These are phyloP conservation scores for Fusarium robinianum DNA, from an alignment of 2,329 filamentous ascomycete species.

Conservation along the genomic window DNA sequence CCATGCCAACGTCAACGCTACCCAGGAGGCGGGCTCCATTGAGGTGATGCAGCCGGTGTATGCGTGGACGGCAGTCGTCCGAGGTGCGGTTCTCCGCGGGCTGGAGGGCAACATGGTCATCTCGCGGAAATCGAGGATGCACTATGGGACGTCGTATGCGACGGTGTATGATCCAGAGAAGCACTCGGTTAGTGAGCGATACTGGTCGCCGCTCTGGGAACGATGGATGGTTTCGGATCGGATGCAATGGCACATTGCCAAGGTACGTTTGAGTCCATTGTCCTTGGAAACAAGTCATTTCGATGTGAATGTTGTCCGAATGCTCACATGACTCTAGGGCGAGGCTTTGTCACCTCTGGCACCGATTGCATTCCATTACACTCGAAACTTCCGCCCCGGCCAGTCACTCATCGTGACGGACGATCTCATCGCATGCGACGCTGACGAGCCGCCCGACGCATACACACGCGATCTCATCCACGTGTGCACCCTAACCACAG, in stretches of 20 bases:
- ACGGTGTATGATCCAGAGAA: constrained; percentile 78
- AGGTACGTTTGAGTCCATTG: too few species aligned
- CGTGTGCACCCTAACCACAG: constrained; percentile 81
- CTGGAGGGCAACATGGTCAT: constrained; percentile 81
- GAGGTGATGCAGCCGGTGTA: constrained; percentile 84
- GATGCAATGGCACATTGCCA: constrained; percentile 86
- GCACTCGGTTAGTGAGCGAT: constrained; percentile 73
- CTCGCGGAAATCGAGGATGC: constrained; percentile 72
- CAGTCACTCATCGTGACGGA: constrained; percentile 80
- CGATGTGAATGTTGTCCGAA: too few species aligned
- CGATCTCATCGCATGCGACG: constrained; percentile 76
- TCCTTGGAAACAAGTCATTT: too few species aligned
- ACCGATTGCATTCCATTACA: constrained; percentile 83
- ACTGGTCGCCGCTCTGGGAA: constrained; percentile 81
- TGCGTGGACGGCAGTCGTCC: constrained; percentile 79
- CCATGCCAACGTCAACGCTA: constrained; percentile 56
- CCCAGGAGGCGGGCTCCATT: constrained; percentile 60
- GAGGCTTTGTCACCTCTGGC: constrained; percentile 74
- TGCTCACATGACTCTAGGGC: constrained; percentile 53
- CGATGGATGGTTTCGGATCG: constrained; percentile 81
- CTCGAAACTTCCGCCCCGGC: constrained; percentile 78
- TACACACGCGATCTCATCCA: constrained; percentile 67
- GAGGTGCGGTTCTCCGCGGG: constrained; percentile 75
- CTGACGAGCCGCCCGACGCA: constrained; percentile 65
- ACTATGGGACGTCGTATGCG: constrained; percentile 81